These are phyloP conservation scores for Bipolaris zeicola DNA, from an alignment of 2,329 filamentous ascomycete species.

Conservation along the genomic window DNA sequence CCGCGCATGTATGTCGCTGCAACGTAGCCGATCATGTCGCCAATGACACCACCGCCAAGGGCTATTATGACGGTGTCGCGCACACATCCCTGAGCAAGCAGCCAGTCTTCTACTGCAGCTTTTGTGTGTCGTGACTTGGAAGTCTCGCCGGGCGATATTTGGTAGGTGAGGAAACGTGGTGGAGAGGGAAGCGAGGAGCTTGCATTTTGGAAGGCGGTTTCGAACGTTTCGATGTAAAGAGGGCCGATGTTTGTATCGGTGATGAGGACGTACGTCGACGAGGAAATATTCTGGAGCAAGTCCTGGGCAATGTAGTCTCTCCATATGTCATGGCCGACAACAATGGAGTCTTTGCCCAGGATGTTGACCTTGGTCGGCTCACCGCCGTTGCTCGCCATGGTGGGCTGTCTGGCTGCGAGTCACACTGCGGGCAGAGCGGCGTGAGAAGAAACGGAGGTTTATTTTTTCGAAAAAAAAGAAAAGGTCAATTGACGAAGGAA, in stretches of 20 bases:
- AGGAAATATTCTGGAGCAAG: slow-evolving; percentile 74
- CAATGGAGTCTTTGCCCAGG: slow-evolving; percentile 85
- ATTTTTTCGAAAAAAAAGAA: not conserved
- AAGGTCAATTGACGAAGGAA: slow-evolving; percentile 7
- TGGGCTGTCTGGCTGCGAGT: slow-evolving; percentile 22
- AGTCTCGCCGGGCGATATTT: slow-evolving; percentile 89
- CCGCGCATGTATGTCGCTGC: slow-evolving; percentile 99
- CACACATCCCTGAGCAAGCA: slow-evolving; percentile 89
- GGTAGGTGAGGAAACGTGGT: slow-evolving; percentile 81
- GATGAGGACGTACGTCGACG: slow-evolving; percentile 93
- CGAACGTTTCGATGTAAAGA: slow-evolving; percentile 80
- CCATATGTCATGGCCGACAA: slow-evolving; percentile 92
- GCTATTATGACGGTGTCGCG: slow-evolving; percentile 94
- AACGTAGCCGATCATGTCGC: slow-evolving; percentile 96
- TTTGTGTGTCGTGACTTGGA: slow-evolving; percentile 95
- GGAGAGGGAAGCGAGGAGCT: slow-evolving; percentile 54
- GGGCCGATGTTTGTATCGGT: slow-evolving; percentile 91
- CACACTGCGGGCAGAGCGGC: slow-evolving; percentile 12
- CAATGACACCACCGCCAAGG: slow-evolving; percentile 93
- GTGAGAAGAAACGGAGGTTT: not conserved
- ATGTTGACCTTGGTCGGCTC: slow-evolving; percentile 73
- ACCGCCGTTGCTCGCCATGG: slow-evolving; percentile 41
- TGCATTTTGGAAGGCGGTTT: slow-evolving; percentile 69
- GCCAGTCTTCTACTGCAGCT: slow-evolving; percentile 96
- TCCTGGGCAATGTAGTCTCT: slow-evolving; percentile 79